Percentiles rank a stretch among this genome's conserved stretches.
Evolutionary conservation across 305 asterid genomes (phyloP).

Genomic region (Fraxinus platypoda): DNA sequence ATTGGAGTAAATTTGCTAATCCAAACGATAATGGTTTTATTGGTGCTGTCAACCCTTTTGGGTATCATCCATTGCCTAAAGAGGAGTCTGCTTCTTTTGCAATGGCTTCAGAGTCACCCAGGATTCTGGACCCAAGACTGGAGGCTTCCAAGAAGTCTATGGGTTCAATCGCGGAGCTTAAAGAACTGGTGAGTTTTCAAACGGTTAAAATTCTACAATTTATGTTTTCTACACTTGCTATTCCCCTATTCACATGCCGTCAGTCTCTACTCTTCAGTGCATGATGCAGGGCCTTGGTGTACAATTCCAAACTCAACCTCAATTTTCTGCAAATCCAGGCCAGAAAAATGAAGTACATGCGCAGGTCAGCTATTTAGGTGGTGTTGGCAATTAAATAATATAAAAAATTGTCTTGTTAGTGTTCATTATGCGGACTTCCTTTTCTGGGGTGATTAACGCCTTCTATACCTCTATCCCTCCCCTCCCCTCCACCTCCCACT

Average conservation of each 20-base stretch:
- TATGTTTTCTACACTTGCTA: not conserved
- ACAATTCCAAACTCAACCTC: slow-evolving; percentile 79
- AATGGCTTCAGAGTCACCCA: slow-evolving; percentile 45
- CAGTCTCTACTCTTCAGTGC: slow-evolving; percentile 51
- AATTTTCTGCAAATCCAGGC: slow-evolving; percentile 59
- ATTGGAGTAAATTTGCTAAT: slow-evolving; percentile 52
- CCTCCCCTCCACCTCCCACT: not conserved
- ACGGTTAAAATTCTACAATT: slow-evolving; percentile 9
- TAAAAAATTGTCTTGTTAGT: not conserved
- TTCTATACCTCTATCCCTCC: not conserved
- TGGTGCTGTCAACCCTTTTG: slow-evolving; percentile 46
- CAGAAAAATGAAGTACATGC: slow-evolving; percentile 80
- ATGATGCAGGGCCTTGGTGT: slow-evolving; percentile 65
- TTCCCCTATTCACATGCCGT: slow-evolving; percentile 10
- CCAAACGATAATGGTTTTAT: slow-evolving; percentile 52
- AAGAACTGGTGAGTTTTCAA: slow-evolving; percentile 63
- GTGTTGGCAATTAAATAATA: not conserved
- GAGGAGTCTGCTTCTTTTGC: slow-evolving; percentile 55
- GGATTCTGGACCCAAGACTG: slow-evolving; percentile 57
- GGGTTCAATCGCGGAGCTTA: slow-evolving; percentile 66
- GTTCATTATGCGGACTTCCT: slow-evolving; percentile 2
- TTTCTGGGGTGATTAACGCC: slow-evolving; percentile 7
- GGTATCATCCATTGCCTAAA: slow-evolving; percentile 50
- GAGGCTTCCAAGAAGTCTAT: slow-evolving; percentile 62
- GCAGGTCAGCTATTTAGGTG: slow-evolving; percentile 50